A percentile compares a stretch with the other conserved stretches of the same genome.
Evolutionary conservation across 164 flowering plant genomes (phyloP).

Genomic region (Vitis amurensis): DNA sequence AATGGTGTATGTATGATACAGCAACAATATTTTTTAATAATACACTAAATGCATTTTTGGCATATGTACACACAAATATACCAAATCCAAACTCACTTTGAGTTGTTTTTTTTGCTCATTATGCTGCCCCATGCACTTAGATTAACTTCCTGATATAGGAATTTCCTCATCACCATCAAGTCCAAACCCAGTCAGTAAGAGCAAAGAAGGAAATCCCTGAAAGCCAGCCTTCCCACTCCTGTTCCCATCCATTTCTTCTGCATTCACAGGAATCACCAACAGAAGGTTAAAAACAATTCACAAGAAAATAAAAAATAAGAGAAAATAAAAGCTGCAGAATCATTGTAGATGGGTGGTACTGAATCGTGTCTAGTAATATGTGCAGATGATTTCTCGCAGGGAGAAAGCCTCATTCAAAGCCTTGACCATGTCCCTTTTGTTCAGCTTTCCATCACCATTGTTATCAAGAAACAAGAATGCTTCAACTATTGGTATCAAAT

Average conservation of each 20-base stretch:
- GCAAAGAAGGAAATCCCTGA: slow-evolving; percentile 81
- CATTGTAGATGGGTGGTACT: slow-evolving; percentile 32
- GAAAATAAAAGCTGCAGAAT: background rate
- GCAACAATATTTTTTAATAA: background rate
- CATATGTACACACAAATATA: no score
- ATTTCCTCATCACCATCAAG: slow-evolving; percentile 48
- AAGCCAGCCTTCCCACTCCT: slow-evolving; percentile 60
- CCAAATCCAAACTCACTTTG: no score
- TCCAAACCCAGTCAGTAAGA: slow-evolving; percentile 70
- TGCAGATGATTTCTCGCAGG: slow-evolving; percentile 63
- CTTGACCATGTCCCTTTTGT: slow-evolving; percentile 63
- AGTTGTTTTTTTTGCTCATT: no score
- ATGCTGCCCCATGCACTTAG: background rate
- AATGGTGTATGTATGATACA: background rate
- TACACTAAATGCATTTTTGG: no score
- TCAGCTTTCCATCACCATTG: slow-evolving; percentile 71
- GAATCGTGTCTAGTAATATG: slow-evolving; percentile 57
- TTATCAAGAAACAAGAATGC: slow-evolving; percentile 79
- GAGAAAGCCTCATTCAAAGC: slow-evolving; percentile 57
- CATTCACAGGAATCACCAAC: slow-evolving; percentile 10
- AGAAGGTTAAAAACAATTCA: background rate
- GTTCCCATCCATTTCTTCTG: slow-evolving; percentile 86
- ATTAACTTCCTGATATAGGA: background rate
- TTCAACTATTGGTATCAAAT: slow-evolving; percentile 61
- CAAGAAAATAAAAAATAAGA: background rate